A percentile compares a stretch with the other conserved stretches of the same genome.
These are phyloP conservation scores for Tetradesmus lagerheimii DNA, from an alignment of 139 green algal species.

Conservation along the genomic window DNA sequence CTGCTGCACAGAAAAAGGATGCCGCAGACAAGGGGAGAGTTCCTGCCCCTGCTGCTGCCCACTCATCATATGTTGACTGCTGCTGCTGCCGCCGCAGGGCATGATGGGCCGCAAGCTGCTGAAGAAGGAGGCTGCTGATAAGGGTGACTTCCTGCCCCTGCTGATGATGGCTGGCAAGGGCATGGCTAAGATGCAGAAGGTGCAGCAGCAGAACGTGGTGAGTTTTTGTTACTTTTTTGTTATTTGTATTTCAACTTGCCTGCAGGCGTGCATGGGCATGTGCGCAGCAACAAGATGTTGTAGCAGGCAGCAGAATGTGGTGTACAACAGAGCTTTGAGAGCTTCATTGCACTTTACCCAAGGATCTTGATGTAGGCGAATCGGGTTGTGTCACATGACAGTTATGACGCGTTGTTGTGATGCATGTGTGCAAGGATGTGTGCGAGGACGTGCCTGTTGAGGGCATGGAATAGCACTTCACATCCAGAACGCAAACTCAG, in stretches of 20 bases:
- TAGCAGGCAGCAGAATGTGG: background rate
- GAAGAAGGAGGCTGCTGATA: background rate
- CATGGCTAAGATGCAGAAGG: background rate
- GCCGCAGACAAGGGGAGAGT: background rate
- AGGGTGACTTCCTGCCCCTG: background rate
- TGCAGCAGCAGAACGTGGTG: background rate
- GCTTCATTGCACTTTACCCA: no score
- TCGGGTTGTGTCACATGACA: no score
- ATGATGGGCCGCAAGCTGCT: background rate
- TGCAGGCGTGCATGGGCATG: no score
- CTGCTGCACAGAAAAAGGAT: background rate
- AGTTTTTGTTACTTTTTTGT: background rate
- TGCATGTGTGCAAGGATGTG: background rate
- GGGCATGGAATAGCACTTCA: background rate
- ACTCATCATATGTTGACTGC: background rate
- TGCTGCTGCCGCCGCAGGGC: slow-evolving; percentile 8
- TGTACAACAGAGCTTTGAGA: no score
- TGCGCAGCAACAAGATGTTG: background rate
- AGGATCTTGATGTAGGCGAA: no score
- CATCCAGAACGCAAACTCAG: no score
- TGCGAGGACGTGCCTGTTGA: background rate
- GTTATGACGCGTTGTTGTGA: no score
- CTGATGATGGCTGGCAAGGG: background rate
- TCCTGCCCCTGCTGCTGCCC: background rate
- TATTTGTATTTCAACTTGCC: no score